Evolutionary conservation across 805 yeast genomes (phyloP), one percentile per base, ranked within the genome.

Genomic region (Candida krabiensis): DNA sequence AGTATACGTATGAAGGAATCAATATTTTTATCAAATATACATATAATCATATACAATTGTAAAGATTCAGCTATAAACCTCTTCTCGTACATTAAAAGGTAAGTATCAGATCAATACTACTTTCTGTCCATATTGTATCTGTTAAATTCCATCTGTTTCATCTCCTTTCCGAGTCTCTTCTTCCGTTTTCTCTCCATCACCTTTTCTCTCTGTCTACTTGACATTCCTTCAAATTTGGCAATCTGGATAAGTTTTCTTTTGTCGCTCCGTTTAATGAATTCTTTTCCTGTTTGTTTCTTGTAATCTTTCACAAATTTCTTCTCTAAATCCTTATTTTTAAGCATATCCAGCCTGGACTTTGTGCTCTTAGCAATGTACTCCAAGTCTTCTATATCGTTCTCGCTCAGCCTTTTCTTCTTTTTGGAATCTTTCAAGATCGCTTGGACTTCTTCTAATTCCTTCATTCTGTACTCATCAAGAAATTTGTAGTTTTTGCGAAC

Each of bases 131-230:
- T 38, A 17, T 34, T 37, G 35, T 39, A 38, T 7, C 34, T 22
- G 14, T 37, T 45, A 35, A 55, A 60, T 30, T 61, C 69, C 33
- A 64, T 50, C 31, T 56, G 69, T 52, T 70, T 73, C 71, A 88
- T 82, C 63, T 86, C 95, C 64, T 81, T 79, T 60, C 96, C 90
- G 64, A 81, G 69, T 67, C 80, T 78, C 73, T 78, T 83, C 85
- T 82, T 86, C 61, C 91, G 79, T 79, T 82, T 89, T 66, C 91
- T 79, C 66, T 85, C 93, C 78, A 86, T 77, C 27, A 80, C 86
- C 73, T 83, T 86, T 46, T 83, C 89, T 55, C 89, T 73, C 64
- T 85, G 90, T 35, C 68, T 67, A 9, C 79, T 62, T 63, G 75
- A 81, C 90, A 86, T 80, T 41, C 69, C 65, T 33, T 85, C 90